These are phyloP conservation scores for Aschersonia sp. DNA, from an alignment of 2,329 filamentous ascomycete species.

Conservation along the genomic window DNA sequence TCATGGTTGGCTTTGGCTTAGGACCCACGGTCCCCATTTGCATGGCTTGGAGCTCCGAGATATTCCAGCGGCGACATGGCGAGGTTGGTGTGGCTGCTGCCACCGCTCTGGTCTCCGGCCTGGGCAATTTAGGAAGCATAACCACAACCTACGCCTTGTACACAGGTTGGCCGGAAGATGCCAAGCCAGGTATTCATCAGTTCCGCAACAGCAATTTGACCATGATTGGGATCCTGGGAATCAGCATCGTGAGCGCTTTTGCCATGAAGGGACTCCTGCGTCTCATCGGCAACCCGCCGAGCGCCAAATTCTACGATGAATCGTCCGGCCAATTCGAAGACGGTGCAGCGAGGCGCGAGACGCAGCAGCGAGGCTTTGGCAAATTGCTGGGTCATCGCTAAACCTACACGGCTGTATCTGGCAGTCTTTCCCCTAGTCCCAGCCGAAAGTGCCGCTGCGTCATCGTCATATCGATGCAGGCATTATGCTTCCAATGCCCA, in stretches of 20 bases:
- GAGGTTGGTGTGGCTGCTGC: constrained; percentile 84
- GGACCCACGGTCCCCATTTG: constrained; percentile 84
- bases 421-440: neutral
- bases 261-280: constrained; percentile 54
- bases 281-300: constrained; percentile 38
- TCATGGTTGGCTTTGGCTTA: constrained; percentile 81
- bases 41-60: constrained; percentile 86
- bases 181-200: constrained; percentile 48
- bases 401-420: constrained; percentile 10
- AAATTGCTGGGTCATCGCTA: constrained; percentile 18
- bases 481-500: no score
- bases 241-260: constrained; percentile 61
- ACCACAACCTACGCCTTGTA: constrained; percentile 83
- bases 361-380: constrained; percentile 41
- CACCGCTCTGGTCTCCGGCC: constrained; percentile 69
- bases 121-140: constrained; percentile 77
- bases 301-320: constrained; percentile 28
- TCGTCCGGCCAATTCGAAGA: constrained; percentile 36
- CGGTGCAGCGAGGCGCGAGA: constrained; percentile 44
- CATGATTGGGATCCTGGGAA: constrained; percentile 73
- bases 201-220: constrained; percentile 74
- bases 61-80: constrained; percentile 79
- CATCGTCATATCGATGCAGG: no score
- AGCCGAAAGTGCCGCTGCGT: no score
- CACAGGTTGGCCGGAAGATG: constrained; percentile 70